Percentiles rank a stretch among this genome's conserved stretches.
phyloP scores from a whole-genome alignment of 257 asterid species.

The Solanum boliviense region DNA sequence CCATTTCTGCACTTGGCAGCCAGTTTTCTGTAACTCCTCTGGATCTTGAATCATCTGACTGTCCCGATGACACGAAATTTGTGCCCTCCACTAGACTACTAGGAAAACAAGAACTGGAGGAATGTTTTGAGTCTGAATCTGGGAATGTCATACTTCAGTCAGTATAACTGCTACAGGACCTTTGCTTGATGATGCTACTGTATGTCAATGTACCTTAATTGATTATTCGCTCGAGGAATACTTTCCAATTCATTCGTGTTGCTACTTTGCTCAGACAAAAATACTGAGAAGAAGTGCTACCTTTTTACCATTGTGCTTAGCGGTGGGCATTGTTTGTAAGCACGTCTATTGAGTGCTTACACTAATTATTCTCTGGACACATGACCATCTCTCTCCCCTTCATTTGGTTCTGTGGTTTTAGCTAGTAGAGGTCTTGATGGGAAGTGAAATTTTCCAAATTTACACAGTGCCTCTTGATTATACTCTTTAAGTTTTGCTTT shows the following conservation, averaged over 20 bases:
- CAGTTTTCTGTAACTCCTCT: constrained; percentile 27
- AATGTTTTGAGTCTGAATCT: constrained; percentile 1
- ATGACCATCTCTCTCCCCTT: neutral
- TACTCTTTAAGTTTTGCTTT: neutral
- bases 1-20: constrained; percentile 38
- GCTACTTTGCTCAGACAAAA: neutral
- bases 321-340: neutral
- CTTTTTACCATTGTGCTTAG: neutral
- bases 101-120: constrained; percentile 34
- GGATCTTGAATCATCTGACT: constrained; percentile 19
- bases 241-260: neutral
- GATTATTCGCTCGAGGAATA: neutral
- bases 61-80: constrained; percentile 18
- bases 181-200: neutral
- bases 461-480: neutral
- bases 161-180: neutral
- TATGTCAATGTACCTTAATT: neutral
- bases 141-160: constrained; percentile 5
- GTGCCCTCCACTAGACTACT: constrained; percentile 50
- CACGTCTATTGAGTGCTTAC: neutral
- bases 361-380: neutral
- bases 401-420: neutral
- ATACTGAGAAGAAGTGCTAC: neutral
- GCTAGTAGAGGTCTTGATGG: neutral
- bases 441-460: neutral